phyloP scores from a whole-genome alignment of 441 rosid genomes.

The Corymbia citriodora region DNA sequence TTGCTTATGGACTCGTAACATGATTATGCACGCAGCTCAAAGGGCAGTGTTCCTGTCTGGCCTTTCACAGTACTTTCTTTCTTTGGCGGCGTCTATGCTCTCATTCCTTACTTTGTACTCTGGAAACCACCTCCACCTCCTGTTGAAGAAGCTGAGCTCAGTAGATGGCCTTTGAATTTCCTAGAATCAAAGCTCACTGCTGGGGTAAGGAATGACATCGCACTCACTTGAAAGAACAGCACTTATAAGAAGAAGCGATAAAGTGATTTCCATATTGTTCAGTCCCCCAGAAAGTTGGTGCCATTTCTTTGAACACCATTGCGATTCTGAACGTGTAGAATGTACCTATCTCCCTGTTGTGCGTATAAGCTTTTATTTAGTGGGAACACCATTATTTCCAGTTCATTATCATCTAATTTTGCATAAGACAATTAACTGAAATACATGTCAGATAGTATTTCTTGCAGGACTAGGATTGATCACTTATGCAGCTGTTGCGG shows the following conservation, averaged over 20 bases:
- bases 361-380: not conserved
- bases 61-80: slow-evolving; percentile 66
- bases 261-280: not conserved
- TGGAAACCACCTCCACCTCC: slow-evolving; percentile 92
- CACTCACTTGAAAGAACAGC: not conserved
- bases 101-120: slow-evolving; percentile 83
- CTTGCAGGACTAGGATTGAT: slow-evolving; percentile 65
- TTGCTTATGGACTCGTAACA: not conserved
- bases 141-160: slow-evolving; percentile 54
- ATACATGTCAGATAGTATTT: slow-evolving; percentile 45
- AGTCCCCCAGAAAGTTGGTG: not conserved
- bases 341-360: not conserved
- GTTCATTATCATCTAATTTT: not conserved
- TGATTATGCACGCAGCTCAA: slow-evolving; percentile 41
- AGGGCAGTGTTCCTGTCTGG: slow-evolving; percentile 57
- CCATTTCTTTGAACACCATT: not conserved
- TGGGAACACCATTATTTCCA: not conserved
- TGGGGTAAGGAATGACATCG: slow-evolving; percentile 31
- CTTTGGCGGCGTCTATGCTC: slow-evolving; percentile 70
- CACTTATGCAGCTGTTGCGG: slow-evolving; percentile 44
- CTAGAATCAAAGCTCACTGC: slow-evolving; percentile 86
- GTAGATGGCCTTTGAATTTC: slow-evolving; percentile 73
- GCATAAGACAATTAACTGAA: slow-evolving; percentile 11
- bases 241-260: not conserved
- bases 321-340: not conserved